These are phyloP conservation scores for Penicillium sp. DNA, from an alignment of 2,329 filamentous ascomycete genomes.

Conservation along the genomic window DNA sequence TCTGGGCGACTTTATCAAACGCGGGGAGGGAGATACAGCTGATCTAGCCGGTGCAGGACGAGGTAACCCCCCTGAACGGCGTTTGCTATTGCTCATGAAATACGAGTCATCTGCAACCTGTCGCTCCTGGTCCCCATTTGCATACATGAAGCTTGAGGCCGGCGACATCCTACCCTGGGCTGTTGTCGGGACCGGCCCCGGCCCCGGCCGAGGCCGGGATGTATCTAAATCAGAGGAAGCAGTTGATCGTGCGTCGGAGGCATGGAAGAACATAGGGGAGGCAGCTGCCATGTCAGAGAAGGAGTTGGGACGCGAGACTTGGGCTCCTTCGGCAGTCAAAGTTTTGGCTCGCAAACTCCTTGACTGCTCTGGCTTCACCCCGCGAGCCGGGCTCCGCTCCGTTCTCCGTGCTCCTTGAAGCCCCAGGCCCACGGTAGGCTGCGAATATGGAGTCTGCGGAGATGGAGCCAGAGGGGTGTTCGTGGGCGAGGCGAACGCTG, in stretches of 20 bases:
- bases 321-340: conserved; percentile 35
- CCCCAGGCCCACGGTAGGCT: conserved; percentile 23
- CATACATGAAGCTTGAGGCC: conserved; percentile 36
- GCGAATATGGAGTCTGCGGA: conserved; percentile 30
- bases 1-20: conserved; percentile 33
- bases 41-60: conserved; percentile 24
- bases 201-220: conserved; percentile 22
- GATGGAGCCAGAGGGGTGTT: conserved; percentile 42
- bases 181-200: background rate
- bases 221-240: conserved; percentile 39
- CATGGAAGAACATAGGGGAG: conserved; percentile 82
- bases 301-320: conserved; percentile 32
- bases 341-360: conserved; percentile 39
- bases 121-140: conserved; percentile 37
- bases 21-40: conserved; percentile 27
- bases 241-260: conserved; percentile 66
- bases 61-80: conserved; percentile 32
- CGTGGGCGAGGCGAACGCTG: conserved; percentile 63
- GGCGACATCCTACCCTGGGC: conserved; percentile 22
- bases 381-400: conserved; percentile 37
- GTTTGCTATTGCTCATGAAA: conserved; percentile 19
- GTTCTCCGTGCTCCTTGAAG: conserved; percentile 26
- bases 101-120: conserved; percentile 22
- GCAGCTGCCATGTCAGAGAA: conserved; percentile 35
- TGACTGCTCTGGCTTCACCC: conserved; percentile 29